Conservation (phyloP, 495 filamentous ascomycete species). For the Lophium mytilinum region DNA sequence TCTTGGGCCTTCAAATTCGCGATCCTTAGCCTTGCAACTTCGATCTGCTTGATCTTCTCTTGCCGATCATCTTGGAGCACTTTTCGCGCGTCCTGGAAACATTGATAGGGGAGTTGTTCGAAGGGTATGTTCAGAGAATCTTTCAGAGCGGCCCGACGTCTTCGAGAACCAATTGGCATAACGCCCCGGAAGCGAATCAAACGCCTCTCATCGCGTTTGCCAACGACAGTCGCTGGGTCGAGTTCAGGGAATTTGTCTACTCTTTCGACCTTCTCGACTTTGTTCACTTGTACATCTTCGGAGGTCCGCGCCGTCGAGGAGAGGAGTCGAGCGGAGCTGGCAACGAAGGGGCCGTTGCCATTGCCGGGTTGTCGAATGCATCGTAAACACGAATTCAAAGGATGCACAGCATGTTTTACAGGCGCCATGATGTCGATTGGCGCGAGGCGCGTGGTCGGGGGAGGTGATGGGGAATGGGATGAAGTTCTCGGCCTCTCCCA, state of each 20-base stretch:
- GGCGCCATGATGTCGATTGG: slow-evolving; percentile 11
- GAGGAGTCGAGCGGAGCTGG: slow-evolving; percentile 14
- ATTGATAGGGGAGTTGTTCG: slow-evolving; percentile 88
- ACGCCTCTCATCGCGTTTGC: slow-evolving; percentile 23
- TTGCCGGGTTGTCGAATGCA: slow-evolving; percentile 12
- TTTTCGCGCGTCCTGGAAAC: slow-evolving; percentile 91
- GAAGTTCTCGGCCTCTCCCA: background rate
- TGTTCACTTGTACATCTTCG: slow-evolving; percentile 8
- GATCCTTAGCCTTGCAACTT: slow-evolving; percentile 43
- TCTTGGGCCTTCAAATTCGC: slow-evolving; percentile 51
- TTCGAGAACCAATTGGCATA: slow-evolving; percentile 46
- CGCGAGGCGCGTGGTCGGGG: background rate
- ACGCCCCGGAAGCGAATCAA: slow-evolving; percentile 21
- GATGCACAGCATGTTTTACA: slow-evolving; percentile 12
- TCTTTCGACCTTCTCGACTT: background rate
- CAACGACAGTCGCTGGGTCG: slow-evolving; percentile 26
- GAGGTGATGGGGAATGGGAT: background rate
- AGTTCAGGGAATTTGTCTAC: slow-evolving; percentile 18
- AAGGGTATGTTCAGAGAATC: slow-evolving; percentile 70
- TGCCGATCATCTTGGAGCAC: slow-evolving; percentile 70
- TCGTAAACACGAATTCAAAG: slow-evolving; percentile 15
- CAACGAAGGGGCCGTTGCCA: slow-evolving; percentile 1
- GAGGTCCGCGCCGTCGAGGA: slow-evolving; percentile 17
- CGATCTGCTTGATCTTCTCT: slow-evolving; percentile 63
- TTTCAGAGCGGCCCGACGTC: slow-evolving; percentile 70